A percentile compares a stretch with the other conserved stretches of the same genome.
Conservation (phyloP, 2,329 filamentous ascomycete species). For the Arthrinium puccinioides region DNA sequence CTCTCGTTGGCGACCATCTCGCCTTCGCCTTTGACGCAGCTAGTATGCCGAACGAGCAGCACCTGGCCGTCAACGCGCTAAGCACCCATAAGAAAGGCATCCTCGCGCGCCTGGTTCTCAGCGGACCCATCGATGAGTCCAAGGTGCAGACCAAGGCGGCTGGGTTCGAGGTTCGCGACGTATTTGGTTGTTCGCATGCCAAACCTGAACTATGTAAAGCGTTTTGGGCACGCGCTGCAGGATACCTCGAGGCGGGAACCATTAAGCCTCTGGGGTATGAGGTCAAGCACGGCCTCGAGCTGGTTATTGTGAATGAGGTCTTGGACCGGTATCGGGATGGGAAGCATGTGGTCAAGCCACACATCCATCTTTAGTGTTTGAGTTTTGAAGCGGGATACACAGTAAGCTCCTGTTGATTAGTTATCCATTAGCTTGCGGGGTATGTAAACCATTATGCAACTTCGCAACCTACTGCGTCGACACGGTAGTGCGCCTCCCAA, state of each 20-base stretch:
- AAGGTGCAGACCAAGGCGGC: neutral
- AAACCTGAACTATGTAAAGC: neutral
- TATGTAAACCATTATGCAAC: no score
- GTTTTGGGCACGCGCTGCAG: neutral
- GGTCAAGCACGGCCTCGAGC: neutral
- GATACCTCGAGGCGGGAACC: neutral
- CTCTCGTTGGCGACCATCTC: conserved; percentile 29
- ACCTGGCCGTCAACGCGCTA: conserved; percentile 12
- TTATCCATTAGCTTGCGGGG: no score
- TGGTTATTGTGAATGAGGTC: neutral
- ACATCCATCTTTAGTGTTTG: neutral
- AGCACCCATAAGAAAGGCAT: neutral
- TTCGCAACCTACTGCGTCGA: no score
- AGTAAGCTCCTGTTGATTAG: no score
- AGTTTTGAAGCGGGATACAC: no score
- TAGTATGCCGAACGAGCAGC: conserved; percentile 16
- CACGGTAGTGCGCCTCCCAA: no score
- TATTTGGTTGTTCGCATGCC: neutral
- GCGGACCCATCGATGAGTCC: neutral
- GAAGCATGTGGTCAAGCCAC: neutral
- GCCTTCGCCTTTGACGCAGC: conserved; percentile 29
- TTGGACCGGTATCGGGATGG: neutral
- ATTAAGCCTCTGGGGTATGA: neutral
- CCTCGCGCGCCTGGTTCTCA: neutral
- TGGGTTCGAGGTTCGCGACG: neutral